Percentiles rank a stretch among this genome's conserved stretches.
These are phyloP conservation scores for Trametopsis cervina DNA, from an alignment of 768 basidiomycete species.

Conservation along the genomic window DNA sequence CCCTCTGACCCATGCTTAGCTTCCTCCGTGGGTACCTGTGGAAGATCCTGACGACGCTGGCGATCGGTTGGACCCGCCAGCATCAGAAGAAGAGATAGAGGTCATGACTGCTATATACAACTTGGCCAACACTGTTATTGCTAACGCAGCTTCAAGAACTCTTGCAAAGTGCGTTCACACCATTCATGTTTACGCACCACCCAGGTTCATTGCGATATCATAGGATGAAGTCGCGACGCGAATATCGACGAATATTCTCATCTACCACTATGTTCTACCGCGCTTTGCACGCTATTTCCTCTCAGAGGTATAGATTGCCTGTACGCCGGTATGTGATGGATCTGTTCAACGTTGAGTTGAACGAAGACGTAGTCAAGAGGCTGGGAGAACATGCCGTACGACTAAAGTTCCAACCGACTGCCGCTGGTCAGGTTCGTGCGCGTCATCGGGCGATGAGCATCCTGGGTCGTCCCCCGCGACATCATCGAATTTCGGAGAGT, in stretches of 20 bases:
- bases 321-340: slow-evolving; percentile 92
- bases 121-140: slow-evolving; percentile 91
- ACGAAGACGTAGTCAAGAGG: slow-evolving; percentile 48
- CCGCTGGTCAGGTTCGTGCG: background rate
- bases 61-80: slow-evolving; percentile 54
- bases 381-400: slow-evolving; percentile 45
- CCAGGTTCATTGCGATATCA: slow-evolving; percentile 4
- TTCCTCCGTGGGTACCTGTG: slow-evolving; percentile 58
- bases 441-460: slow-evolving; percentile 45
- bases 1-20: slow-evolving; percentile 31
- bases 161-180: slow-evolving; percentile 59
- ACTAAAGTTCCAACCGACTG: slow-evolving; percentile 23
- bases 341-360: slow-evolving; percentile 80
- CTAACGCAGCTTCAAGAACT: slow-evolving; percentile 88
- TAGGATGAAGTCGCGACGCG: slow-evolving; percentile 74
- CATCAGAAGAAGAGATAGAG: slow-evolving; percentile 67
- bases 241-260: slow-evolving; percentile 68
- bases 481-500: slow-evolving; percentile 46
- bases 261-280: slow-evolving; percentile 79
- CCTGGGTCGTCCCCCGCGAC: slow-evolving; percentile 44
- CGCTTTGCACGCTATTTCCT: slow-evolving; percentile 81
- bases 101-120: slow-evolving; percentile 89
- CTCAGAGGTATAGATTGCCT: slow-evolving; percentile 84
- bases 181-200: background rate
- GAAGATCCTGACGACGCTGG: slow-evolving; percentile 25